Conservation (phyloP, 495 filamentous ascomycete genomes). For the Penicillium odoratum region DNA sequence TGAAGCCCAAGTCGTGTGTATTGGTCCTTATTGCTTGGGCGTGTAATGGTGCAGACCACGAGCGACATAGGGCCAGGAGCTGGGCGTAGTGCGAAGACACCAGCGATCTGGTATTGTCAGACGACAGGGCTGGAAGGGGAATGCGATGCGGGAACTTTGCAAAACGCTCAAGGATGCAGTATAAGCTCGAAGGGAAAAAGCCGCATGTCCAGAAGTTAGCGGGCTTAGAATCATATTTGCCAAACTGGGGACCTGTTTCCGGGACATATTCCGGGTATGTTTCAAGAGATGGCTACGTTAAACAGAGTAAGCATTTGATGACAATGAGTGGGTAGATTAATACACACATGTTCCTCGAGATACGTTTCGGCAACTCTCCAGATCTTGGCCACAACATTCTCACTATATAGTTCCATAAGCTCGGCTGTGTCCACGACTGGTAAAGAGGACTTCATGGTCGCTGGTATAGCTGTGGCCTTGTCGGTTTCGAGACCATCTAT, state of each 20-base stretch:
- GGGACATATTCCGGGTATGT: conserved; percentile 15
- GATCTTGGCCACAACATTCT: background rate
- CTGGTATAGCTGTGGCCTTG: background rate
- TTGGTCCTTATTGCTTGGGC: conserved; percentile 27
- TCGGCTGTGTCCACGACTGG: background rate
- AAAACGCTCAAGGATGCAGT: conserved; percentile 5
- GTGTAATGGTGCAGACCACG: conserved; percentile 19
- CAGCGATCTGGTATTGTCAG: background rate
- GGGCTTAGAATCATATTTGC: conserved; percentile 29
- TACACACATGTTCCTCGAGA: background rate
- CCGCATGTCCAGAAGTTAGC: conserved; percentile 46
- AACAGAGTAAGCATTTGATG: background rate
- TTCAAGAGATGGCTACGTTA: background rate
- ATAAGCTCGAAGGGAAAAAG: conserved; percentile 38
- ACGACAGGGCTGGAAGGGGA: background rate
- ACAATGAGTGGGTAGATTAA: no score
- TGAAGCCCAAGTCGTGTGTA: conserved; percentile 49
- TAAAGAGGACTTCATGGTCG: background rate
- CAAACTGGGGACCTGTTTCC: conserved; percentile 14
- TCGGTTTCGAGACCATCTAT: background rate
- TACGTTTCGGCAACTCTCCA: background rate
- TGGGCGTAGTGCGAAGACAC: background rate
- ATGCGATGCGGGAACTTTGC: conserved; percentile 2
- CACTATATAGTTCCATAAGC: background rate
- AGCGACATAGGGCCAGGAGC: conserved; percentile 9